Evolutionary conservation across 139 green algal species (phyloP).

Genomic region (Micractinium sp.): DNA sequence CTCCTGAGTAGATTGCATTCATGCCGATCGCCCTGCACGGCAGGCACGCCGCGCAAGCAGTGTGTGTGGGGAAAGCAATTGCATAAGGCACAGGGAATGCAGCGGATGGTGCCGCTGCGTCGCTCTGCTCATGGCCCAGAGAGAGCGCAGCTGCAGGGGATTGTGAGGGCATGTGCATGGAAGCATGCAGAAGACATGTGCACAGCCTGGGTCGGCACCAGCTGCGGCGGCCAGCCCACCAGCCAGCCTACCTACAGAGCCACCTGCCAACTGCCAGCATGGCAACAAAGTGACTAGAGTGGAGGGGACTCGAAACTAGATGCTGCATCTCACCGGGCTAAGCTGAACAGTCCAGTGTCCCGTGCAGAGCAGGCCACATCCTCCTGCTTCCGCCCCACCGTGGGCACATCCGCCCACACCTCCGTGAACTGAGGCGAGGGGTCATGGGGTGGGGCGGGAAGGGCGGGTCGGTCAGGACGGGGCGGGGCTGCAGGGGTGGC

Average conservation of each 20-base stretch:
- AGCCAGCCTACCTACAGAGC: too few species aligned
- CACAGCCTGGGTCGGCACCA: too few species aligned
- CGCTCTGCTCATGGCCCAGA: too few species aligned
- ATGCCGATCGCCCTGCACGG: constrained; percentile 14
- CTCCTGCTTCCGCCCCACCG: constrained; percentile 41
- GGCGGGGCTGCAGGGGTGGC: too few species aligned
- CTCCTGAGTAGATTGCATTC: constrained; percentile 33
- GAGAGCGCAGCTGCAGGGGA: too few species aligned
- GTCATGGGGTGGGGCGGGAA: background rate
- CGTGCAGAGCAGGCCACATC: constrained; percentile 36
- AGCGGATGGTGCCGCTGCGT: too few species aligned
- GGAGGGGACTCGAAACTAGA: too few species aligned
- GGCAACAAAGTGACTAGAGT: too few species aligned
- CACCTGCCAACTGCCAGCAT: too few species aligned
- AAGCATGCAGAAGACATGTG: too few species aligned
- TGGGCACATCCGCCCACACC: constrained; percentile 14
- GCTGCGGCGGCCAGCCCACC: too few species aligned
- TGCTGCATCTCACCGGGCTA: background rate
- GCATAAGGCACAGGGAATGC: background rate
- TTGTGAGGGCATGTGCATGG: too few species aligned
- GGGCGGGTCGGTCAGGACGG: background rate
- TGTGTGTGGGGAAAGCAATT: background rate
- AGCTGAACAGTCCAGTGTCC: constrained; percentile 39
- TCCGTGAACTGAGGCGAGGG: constrained; percentile 22
- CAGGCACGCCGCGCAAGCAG: background rate